Evolutionary conservation across 306 rosid species (phyloP).

Genomic region (Glycine latifolia): DNA sequence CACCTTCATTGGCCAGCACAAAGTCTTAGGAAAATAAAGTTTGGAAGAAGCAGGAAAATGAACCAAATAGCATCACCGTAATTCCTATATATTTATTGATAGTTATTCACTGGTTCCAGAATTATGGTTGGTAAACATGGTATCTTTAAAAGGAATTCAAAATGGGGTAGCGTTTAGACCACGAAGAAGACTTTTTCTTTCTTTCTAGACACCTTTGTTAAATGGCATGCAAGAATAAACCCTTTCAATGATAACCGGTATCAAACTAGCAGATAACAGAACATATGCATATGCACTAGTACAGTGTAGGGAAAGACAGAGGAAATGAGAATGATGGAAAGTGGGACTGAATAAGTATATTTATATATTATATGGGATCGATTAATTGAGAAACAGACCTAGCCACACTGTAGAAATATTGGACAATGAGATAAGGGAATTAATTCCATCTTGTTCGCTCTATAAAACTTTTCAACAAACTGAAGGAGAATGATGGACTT

Average conservation of each 20-base stretch:
- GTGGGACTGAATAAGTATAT: constrained; percentile 36
- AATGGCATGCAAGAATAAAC: constrained; percentile 5
- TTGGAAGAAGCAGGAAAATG: too few relatives aligned
- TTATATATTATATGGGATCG: neutral
- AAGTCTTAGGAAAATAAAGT: too few relatives aligned
- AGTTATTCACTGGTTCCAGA: neutral
- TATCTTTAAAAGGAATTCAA: constrained; percentile 45
- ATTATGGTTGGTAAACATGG: constrained; percentile 10
- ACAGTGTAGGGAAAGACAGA: constrained; percentile 15
- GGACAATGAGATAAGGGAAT: constrained; percentile 15
- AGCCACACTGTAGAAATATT: neutral
- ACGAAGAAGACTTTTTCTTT: constrained; percentile 6
- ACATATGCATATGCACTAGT: constrained; percentile 40
- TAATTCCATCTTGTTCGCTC: constrained; percentile 22
- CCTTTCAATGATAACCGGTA: neutral
- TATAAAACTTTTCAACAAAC: neutral
- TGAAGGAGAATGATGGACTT: constrained; percentile 5
- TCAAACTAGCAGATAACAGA: constrained; percentile 13
- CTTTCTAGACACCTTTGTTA: neutral
- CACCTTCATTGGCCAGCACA: constrained; percentile 38
- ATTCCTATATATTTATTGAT: too few relatives aligned
- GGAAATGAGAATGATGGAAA: neutral
- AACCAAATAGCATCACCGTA: too few relatives aligned
- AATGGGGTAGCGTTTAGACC: constrained; percentile 44
- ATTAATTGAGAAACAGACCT: neutral